A percentile compares a stretch with the other conserved stretches of the same genome.
Conservation (phyloP, 495 filamentous ascomycete species). For the Neurospora discreta region DNA sequence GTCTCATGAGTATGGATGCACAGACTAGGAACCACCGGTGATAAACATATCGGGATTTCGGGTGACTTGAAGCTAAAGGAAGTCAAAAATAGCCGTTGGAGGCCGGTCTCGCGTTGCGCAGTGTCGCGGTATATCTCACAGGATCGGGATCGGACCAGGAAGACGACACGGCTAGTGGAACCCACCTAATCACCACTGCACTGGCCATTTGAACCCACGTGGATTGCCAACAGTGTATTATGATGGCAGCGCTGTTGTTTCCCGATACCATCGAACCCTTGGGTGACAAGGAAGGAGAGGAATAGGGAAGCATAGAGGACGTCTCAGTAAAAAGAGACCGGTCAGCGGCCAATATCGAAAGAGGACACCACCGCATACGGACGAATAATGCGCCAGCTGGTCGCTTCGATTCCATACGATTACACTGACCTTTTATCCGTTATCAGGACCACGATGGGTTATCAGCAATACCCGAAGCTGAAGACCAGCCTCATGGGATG, state of each 20-base stretch:
- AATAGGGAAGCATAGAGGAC: neutral
- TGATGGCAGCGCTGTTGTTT: neutral
- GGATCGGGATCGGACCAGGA: neutral
- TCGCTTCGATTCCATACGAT: neutral
- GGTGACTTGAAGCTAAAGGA: neutral
- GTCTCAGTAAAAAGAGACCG: neutral
- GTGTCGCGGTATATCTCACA: neutral
- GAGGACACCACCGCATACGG: neutral
- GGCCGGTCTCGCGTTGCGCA: neutral
- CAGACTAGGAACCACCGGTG: neutral
- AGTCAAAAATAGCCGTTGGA: neutral
- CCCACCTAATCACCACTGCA: neutral
- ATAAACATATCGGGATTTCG: neutral
- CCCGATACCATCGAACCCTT: neutral
- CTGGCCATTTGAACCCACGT: neutral
- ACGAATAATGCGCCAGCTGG: neutral
- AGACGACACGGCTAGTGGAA: neutral
- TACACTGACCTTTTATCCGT: neutral
- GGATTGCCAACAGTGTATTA: neutral
- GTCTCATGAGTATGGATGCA: neutral
- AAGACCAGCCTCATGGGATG: neutral
- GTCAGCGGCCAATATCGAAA: neutral
- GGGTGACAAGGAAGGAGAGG: neutral
- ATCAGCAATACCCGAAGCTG: neutral
- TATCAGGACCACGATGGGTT: neutral